These are phyloP conservation scores for Diaporthe destruens DNA, from an alignment of 2,329 filamentous ascomycete species.

Conservation along the genomic window DNA sequence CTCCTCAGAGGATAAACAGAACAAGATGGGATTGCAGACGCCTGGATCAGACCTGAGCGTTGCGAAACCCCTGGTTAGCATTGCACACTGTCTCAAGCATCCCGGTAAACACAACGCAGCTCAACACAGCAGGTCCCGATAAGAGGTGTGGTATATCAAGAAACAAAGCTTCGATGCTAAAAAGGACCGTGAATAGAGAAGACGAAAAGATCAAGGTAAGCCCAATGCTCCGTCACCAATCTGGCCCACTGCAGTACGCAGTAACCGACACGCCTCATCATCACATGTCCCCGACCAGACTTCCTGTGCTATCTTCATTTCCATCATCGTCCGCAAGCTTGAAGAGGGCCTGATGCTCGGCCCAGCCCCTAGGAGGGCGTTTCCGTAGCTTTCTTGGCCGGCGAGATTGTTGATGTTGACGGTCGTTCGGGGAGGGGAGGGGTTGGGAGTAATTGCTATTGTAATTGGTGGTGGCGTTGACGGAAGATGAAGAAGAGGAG, in stretches of 20 bases:
- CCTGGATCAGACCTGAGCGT: background rate
- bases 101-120: background rate
- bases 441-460: constrained; percentile 41
- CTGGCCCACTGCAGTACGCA: constrained; percentile 20
- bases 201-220: background rate
- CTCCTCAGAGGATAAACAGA: too few species aligned
- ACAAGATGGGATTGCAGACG: background rate
- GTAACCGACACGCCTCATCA: constrained; percentile 14
- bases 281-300: constrained; percentile 4
- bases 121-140: background rate
- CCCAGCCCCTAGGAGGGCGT: constrained; percentile 50
- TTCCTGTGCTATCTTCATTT: constrained; percentile 7
- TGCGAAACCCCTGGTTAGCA: constrained; percentile 3
- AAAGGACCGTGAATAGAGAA: constrained; percentile 28
- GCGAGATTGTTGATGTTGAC: constrained; percentile 45
- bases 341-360: constrained; percentile 48
- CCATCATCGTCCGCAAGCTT: constrained; percentile 41
- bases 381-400: constrained; percentile 60
- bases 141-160: constrained; percentile 37
- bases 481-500: constrained; percentile 39
- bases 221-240: constrained; percentile 21
- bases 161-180: constrained; percentile 34
- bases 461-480: constrained; percentile 33
- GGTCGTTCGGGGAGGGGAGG: constrained; percentile 33
- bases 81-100: background rate